These are phyloP conservation scores for Plasmodium relictum DNA, from an alignment of 169 alveolate species.

Conservation along the genomic window DNA sequence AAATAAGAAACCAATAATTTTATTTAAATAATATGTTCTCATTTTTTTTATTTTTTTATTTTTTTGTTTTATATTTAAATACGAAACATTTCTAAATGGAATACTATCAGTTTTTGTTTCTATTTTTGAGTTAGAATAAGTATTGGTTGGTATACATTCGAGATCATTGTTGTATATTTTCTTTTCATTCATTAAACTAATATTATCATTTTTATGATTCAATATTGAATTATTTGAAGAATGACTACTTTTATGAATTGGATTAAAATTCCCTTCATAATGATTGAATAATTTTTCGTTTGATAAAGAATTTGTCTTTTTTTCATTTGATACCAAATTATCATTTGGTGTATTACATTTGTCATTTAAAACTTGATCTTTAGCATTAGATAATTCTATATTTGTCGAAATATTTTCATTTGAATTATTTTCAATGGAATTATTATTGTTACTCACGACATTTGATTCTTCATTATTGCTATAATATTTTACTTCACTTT, in stretches of 20 bases:
- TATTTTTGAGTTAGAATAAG: background rate
- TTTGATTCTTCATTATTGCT: background rate
- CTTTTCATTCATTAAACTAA: background rate
- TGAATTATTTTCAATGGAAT: background rate
- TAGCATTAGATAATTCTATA: background rate
- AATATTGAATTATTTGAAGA: background rate
- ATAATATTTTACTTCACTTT: background rate
- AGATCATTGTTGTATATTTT: background rate
- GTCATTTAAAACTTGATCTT: background rate
- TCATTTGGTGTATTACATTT: background rate
- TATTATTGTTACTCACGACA: too few relatives aligned
- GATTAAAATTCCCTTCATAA: background rate
- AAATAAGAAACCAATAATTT: conserved; percentile 29
- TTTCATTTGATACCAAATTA: background rate
- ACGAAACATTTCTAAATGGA: background rate
- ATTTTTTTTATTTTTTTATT: conserved; percentile 24
- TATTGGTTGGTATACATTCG: background rate
- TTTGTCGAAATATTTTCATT: background rate
- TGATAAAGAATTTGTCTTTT: background rate
- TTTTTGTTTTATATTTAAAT: background rate
- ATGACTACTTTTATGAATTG: conserved; percentile 1
- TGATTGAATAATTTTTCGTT: background rate
- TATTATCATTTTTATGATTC: background rate
- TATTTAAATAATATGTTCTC: conserved; percentile 7
- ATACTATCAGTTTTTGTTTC: background rate